Conservation (phyloP, 2,329 filamentous ascomycete species). For the Dactylellina haptotyla region DNA sequence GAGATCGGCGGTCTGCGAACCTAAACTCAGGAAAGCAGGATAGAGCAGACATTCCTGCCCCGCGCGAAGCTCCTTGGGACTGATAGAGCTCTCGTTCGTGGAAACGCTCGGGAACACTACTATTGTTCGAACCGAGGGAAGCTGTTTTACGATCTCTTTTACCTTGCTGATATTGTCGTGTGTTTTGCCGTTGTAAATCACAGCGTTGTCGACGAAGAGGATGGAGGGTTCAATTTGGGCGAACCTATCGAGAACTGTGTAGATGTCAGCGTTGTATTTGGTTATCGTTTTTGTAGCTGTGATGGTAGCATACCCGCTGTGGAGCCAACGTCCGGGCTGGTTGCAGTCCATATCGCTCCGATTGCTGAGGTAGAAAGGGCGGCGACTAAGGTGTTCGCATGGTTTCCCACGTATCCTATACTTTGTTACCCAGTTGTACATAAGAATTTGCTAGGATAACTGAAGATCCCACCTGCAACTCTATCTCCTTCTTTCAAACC, state of each 20-base stretch:
- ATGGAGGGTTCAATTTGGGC: slow-evolving; percentile 84
- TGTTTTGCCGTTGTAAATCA: slow-evolving; percentile 88
- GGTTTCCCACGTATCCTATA: slow-evolving; percentile 85
- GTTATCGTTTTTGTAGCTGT: not conserved
- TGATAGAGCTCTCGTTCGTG: slow-evolving; percentile 56
- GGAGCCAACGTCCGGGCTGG: slow-evolving; percentile 70
- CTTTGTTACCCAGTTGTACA: not conserved
- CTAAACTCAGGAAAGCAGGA: slow-evolving; percentile 62
- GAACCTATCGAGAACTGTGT: slow-evolving; percentile 79
- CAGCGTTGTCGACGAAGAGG: slow-evolving; percentile 87
- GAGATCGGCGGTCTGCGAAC: slow-evolving; percentile 60
- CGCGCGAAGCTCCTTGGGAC: slow-evolving; percentile 37
- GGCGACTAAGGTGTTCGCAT: slow-evolving; percentile 84
- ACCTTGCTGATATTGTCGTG: slow-evolving; percentile 85
- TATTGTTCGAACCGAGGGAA: slow-evolving; percentile 75
- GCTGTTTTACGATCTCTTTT: slow-evolving; percentile 74
- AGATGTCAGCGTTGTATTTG: not conserved
- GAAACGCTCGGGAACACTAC: slow-evolving; percentile 77
- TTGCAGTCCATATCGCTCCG: slow-evolving; percentile 90
- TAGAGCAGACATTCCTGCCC: slow-evolving; percentile 44
- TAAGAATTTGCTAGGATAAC: not conserved
- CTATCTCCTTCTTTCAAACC: slow-evolving; percentile 67
- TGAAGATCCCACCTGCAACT: slow-evolving; percentile 65
- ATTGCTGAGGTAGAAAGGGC: slow-evolving; percentile 85
- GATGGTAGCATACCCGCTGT: slow-evolving; percentile 35